These are phyloP conservation scores for Gynochthodes officinalis DNA, from an alignment of 257 asterid species.

Conservation along the genomic window DNA sequence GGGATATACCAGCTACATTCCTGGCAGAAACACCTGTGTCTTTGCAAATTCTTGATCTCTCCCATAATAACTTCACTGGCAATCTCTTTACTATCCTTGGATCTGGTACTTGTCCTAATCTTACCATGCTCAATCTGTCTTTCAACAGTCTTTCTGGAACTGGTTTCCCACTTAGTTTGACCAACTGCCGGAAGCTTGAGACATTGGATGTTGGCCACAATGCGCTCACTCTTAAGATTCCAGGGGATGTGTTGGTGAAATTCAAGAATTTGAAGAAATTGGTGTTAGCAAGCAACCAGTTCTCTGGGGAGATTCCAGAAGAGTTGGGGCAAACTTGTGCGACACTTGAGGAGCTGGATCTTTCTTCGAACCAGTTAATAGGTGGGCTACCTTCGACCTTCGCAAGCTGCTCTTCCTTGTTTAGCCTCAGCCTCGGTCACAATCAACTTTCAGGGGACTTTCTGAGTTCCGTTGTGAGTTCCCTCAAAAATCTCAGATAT, in stretches of 20 bases:
- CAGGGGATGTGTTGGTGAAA: slow-evolving; percentile 45
- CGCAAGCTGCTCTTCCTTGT: slow-evolving; percentile 48
- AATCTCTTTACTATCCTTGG: slow-evolving; percentile 36
- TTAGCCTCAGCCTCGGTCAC: slow-evolving; percentile 52
- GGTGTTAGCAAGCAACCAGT: slow-evolving; percentile 47
- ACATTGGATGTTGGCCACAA: slow-evolving; percentile 60
- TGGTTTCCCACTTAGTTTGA: slow-evolving; percentile 48
- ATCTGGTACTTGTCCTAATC: slow-evolving; percentile 55
- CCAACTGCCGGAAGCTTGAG: slow-evolving; percentile 57
- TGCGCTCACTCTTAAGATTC: slow-evolving; percentile 44
- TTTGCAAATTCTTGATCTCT: slow-evolving; percentile 52
- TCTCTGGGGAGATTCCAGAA: slow-evolving; percentile 61
- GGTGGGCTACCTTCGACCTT: slow-evolving; percentile 69
- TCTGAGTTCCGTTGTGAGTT: slow-evolving; percentile 62
- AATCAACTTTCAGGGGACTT: slow-evolving; percentile 81
- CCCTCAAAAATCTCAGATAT: slow-evolving; percentile 45
- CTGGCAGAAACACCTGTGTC: slow-evolving; percentile 22
- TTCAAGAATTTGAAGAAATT: slow-evolving; percentile 51
- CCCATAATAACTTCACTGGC: slow-evolving; percentile 64
- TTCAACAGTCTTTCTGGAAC: slow-evolving; percentile 50
- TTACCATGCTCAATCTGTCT: slow-evolving; percentile 53
- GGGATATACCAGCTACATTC: slow-evolving; percentile 44
- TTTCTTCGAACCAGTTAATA: slow-evolving; percentile 51
- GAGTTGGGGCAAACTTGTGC: slow-evolving; percentile 54
- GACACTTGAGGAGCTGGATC: slow-evolving; percentile 70